Conservation (phyloP, 306 rosid genomes). For the Lathyrus aphaca region DNA sequence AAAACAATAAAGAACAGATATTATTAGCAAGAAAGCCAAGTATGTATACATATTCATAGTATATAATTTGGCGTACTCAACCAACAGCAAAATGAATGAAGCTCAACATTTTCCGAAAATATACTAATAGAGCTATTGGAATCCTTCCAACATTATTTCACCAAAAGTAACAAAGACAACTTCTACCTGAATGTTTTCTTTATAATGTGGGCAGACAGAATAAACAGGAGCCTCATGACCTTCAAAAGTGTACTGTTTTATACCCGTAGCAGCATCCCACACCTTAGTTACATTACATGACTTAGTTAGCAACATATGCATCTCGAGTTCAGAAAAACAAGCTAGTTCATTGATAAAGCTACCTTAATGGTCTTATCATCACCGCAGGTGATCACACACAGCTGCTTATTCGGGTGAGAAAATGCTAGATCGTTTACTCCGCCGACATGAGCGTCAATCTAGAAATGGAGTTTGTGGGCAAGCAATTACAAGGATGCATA, state of each 20-base stretch:
- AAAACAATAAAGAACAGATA: constrained; percentile 34
- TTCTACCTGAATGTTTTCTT: constrained; percentile 90
- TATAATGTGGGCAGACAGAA: constrained; percentile 93
- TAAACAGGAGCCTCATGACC: constrained; percentile 99
- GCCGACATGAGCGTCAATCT: constrained; percentile 99
- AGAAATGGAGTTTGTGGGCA: constrained; percentile 31
- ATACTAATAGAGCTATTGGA: constrained; percentile 18
- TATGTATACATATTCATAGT: constrained; percentile 23
- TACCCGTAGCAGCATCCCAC: constrained; percentile 94
- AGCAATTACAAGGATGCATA: constrained; percentile 16
- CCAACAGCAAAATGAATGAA: constrained; percentile 20
- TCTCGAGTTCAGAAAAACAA: constrained; percentile 36
- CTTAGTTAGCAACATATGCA: constrained; percentile 34
- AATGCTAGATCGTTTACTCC: constrained; percentile 97
- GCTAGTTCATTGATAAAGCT: constrained; percentile 37
- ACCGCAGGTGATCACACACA: constrained; percentile 95
- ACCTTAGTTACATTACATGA: constrained; percentile 61
- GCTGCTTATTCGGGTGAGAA: constrained; percentile 94
- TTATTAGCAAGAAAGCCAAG: constrained; percentile 30
- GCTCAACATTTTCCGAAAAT: constrained; percentile 8
- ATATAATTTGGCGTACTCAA: constrained; percentile 19
- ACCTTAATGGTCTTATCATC: constrained; percentile 97
- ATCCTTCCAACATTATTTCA: constrained; percentile 20
- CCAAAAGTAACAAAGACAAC: constrained; percentile 19
- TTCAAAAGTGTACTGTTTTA: constrained; percentile 79